Conservation (phyloP, 2,329 filamentous ascomycete genomes). For the Neofusicoccum kwambonambiense region DNA sequence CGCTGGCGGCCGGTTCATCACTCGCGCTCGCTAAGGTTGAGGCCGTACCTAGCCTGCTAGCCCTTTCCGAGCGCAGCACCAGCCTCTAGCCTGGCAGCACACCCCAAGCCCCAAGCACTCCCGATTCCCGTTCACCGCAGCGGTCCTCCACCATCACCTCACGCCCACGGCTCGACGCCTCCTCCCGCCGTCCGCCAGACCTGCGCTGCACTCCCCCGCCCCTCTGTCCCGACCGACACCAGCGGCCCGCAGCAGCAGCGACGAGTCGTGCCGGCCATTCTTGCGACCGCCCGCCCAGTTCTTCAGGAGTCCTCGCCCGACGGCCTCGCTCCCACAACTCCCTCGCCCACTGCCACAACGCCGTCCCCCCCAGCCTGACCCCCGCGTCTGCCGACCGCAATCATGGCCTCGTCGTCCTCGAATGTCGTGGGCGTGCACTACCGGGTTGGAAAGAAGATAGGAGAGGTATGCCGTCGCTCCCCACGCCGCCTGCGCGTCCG, state of each 20-base stretch:
- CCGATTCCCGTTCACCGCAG: slow-evolving; percentile 9
- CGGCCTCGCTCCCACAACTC: slow-evolving; percentile 1
- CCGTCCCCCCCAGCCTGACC: slow-evolving; percentile 3
- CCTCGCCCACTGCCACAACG: background rate
- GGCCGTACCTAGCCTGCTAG: background rate
- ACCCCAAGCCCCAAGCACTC: slow-evolving; percentile 1
- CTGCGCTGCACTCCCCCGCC: slow-evolving; percentile 6
- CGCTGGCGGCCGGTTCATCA: background rate
- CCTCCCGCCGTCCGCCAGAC: slow-evolving; percentile 9
- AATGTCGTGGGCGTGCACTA: slow-evolving; percentile 99
- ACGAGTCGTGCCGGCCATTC: slow-evolving; percentile 7
- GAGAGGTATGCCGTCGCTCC: slow-evolving; percentile 53
- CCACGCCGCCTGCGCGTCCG: background rate
- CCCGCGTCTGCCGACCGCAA: background rate
- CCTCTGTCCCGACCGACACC: background rate
- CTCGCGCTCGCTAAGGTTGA: slow-evolving; percentile 11
- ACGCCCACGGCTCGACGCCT: slow-evolving; percentile 15
- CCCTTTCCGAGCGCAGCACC: slow-evolving; percentile 7
- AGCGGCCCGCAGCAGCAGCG: slow-evolving; percentile 11
- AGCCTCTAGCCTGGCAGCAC: slow-evolving; percentile 9
- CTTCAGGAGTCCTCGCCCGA: slow-evolving; percentile 15
- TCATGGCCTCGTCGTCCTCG: slow-evolving; percentile 84
- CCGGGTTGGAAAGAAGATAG: slow-evolving; percentile 98
- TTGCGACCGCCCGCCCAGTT: slow-evolving; percentile 4
- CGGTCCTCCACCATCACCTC: slow-evolving; percentile 10